phyloP scores from a whole-genome alignment of 345 rosid species.

The Lumnitzera racemosa region DNA sequence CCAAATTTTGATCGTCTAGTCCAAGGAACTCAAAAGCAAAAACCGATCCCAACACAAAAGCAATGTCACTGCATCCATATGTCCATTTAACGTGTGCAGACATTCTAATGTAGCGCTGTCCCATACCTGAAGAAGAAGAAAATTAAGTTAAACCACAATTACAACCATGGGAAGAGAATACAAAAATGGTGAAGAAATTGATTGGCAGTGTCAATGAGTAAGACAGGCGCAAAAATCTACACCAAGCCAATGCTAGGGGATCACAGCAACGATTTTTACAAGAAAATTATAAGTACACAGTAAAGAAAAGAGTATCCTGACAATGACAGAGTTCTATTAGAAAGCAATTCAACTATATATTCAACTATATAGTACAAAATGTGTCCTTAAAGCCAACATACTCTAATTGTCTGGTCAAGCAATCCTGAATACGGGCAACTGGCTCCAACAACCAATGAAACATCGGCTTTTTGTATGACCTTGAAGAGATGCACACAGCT shows the following conservation, averaged over 20 bases:
- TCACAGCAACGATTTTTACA: too few relatives aligned
- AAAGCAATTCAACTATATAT: too few relatives aligned
- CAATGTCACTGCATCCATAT: constrained; percentile 41
- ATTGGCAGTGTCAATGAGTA: too few relatives aligned
- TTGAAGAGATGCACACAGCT: constrained; percentile 18
- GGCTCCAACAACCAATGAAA: constrained; percentile 27
- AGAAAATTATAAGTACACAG: too few relatives aligned
- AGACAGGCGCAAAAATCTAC: too few relatives aligned
- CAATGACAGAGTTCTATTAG: too few relatives aligned
- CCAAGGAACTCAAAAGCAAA: constrained; percentile 55
- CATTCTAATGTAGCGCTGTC: constrained; percentile 33
- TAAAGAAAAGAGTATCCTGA: too few relatives aligned
- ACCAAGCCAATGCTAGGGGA: too few relatives aligned
- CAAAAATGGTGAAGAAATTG: too few relatives aligned
- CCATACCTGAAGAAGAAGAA: constrained; percentile 34
- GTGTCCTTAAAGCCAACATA: constrained; percentile 3
- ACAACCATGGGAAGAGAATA: too few relatives aligned
- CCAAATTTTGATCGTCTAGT: constrained; percentile 50
- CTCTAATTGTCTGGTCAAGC: constrained; percentile 40
- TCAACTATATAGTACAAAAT: too few relatives aligned
- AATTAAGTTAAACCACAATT: too few relatives aligned
- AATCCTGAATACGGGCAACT: constrained; percentile 40
- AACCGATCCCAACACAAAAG: constrained; percentile 50
- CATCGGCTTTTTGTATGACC: constrained; percentile 32
- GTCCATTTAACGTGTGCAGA: constrained; percentile 31